Percentiles rank a stretch among this genome's conserved stretches.
phyloP scores from a whole-genome alignment of 805 yeast species.

The Saccharomycopsis malanga region DNA sequence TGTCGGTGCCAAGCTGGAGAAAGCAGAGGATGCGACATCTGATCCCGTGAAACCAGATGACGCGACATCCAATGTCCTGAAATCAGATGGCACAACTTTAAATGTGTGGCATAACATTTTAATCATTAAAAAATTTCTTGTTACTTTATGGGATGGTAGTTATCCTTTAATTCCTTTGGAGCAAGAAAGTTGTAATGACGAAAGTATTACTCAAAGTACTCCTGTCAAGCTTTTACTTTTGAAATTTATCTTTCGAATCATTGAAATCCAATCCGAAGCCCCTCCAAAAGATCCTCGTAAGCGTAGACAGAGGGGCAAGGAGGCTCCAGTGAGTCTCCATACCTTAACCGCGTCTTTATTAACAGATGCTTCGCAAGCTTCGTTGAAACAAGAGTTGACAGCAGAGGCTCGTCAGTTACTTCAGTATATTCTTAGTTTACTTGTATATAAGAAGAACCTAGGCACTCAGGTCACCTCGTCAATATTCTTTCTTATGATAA shows the following conservation, averaged over 20 bases:
- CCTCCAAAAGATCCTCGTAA: slow-evolving; percentile 18
- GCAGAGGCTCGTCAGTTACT: slow-evolving; percentile 13
- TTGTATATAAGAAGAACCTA: not conserved
- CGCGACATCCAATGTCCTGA: no score
- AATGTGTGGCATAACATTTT: not conserved
- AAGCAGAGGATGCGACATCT: no score
- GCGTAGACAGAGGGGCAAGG: slow-evolving; percentile 8
- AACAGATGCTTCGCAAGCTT: not conserved
- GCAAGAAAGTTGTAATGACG: not conserved
- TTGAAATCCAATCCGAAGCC: slow-evolving; percentile 11
- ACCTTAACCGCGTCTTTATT: not conserved
- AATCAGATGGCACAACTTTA: not conserved
- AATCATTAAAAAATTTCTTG: slow-evolving; percentile 2
- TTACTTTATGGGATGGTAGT: slow-evolving; percentile 10
- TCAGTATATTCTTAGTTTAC: slow-evolving; percentile 1
- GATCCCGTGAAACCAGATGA: no score
- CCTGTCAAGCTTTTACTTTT: slow-evolving; percentile 5
- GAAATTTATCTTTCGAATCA: slow-evolving; percentile 12
- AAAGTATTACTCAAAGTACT: not conserved
- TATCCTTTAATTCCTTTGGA: not conserved
- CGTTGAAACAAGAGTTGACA: not conserved
- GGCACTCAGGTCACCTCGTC: slow-evolving; percentile 18
- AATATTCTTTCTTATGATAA: slow-evolving; percentile 12
- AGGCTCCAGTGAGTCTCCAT: not conserved
- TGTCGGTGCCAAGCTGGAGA: no score